Conservation (phyloP, 768 basidiomycete species). For the Pholiota microspora region DNA sequence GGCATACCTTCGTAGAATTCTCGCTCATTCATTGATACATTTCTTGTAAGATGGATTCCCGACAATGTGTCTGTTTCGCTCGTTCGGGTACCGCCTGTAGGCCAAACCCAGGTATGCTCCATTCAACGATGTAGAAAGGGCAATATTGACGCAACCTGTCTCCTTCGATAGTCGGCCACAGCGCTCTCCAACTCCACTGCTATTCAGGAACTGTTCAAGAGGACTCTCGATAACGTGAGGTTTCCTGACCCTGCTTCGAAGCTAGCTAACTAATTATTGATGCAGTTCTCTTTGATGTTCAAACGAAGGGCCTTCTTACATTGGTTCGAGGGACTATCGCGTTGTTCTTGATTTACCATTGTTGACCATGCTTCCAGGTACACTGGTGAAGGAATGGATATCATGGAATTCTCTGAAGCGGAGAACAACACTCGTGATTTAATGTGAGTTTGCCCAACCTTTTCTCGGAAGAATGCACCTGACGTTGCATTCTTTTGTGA, state of each 20-base stretch:
- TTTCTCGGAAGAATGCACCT: neutral
- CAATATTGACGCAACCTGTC: constrained; percentile 9
- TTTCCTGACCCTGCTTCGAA: neutral
- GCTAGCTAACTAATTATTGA: neutral
- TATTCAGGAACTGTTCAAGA: constrained; percentile 83
- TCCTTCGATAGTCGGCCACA: constrained; percentile 51
- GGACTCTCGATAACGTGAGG: constrained; percentile 60
- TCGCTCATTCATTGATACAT: neutral
- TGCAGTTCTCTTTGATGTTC: constrained; percentile 77
- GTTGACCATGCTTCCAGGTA: constrained; percentile 44
- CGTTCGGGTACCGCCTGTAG: constrained; percentile 82
- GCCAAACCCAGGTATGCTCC: constrained; percentile 58
- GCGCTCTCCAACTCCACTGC: constrained; percentile 78
- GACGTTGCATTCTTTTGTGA: neutral
- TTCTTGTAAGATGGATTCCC: constrained; percentile 73
- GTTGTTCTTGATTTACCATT: no score
- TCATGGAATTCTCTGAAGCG: constrained; percentile 83
- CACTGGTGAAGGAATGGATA: constrained; percentile 89
- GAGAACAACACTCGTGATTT: constrained; percentile 81
- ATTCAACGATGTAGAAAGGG: neutral
- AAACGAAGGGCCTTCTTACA: constrained; percentile 85
- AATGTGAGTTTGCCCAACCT: constrained; percentile 50
- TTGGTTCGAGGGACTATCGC: constrained; percentile 53
- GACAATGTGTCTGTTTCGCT: constrained; percentile 86
- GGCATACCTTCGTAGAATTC: neutral